A percentile compares a stretch with the other conserved stretches of the same genome.
These are phyloP conservation scores for Phellopilus nigrolimitatus DNA, from an alignment of 1,284 basidiomycete genomes.

Conservation along the genomic window DNA sequence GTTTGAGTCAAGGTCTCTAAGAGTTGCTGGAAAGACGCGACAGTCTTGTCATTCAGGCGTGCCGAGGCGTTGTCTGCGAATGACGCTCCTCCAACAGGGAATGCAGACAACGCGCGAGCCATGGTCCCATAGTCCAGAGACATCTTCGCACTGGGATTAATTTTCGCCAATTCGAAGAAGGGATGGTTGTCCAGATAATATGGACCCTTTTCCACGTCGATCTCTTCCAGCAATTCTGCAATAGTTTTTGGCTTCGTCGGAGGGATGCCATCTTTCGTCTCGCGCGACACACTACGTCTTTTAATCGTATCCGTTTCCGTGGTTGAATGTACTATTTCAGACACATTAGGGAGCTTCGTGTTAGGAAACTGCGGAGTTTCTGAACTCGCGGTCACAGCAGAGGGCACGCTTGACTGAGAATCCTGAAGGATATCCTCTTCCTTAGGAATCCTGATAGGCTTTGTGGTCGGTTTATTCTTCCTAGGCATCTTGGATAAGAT, in stretches of 20 bases:
- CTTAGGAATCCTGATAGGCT: slow-evolving; percentile 53
- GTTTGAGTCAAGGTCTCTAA: slow-evolving; percentile 82
- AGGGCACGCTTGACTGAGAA: slow-evolving; percentile 39
- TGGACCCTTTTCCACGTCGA: slow-evolving; percentile 52
- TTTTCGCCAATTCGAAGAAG: slow-evolving; percentile 66
- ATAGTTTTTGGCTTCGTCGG: slow-evolving; percentile 45
- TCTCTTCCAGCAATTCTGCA: slow-evolving; percentile 58
- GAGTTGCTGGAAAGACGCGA: slow-evolving; percentile 79
- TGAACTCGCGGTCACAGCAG: slow-evolving; percentile 35
- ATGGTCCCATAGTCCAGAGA: slow-evolving; percentile 76
- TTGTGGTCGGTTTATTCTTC: slow-evolving; percentile 65
- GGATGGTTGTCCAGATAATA: slow-evolving; percentile 64
- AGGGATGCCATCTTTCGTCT: slow-evolving; percentile 46
- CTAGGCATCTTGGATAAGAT: slow-evolving; percentile 75
- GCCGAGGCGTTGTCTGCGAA: slow-evolving; percentile 76
- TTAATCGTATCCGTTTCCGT: slow-evolving; percentile 37
- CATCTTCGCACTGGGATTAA: slow-evolving; percentile 68
- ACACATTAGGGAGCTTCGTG: slow-evolving; percentile 26
- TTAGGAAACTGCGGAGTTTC: slow-evolving; percentile 38
- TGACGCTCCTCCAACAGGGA: slow-evolving; percentile 80
- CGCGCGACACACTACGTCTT: slow-evolving; percentile 51
- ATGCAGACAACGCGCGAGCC: slow-evolving; percentile 76
- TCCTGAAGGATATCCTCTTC: slow-evolving; percentile 50
- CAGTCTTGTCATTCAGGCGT: slow-evolving; percentile 78
- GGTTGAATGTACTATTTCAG: slow-evolving; percentile 9